Conservation (phyloP, 228 moss, liverwort and hornwort genomes). For the Sphagnum fallax region DNA sequence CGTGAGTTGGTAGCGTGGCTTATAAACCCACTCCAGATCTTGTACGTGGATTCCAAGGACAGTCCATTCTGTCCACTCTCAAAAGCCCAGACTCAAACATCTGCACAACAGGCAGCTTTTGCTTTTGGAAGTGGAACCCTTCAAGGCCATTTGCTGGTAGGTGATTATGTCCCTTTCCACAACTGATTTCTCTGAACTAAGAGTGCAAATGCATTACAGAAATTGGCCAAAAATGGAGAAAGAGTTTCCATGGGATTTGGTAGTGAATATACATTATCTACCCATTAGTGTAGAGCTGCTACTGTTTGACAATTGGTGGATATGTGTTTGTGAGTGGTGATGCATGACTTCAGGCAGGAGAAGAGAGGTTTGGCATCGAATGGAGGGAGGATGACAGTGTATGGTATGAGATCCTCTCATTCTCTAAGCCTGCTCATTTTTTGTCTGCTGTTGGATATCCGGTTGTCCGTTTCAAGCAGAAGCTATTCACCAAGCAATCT, state of each 20-base stretch:
- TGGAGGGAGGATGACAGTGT: slow-evolving; percentile 91
- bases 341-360: slow-evolving; percentile 58
- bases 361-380: slow-evolving; percentile 82
- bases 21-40: slow-evolving; percentile 68
- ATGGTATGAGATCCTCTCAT: slow-evolving; percentile 86
- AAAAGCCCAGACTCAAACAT: not conserved
- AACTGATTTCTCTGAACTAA: too few relatives aligned
- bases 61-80: slow-evolving; percentile 9
- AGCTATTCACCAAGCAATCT: slow-evolving; percentile 67
- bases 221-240: too few relatives aligned
- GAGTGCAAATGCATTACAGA: too few relatives aligned
- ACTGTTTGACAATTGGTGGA: too few relatives aligned
- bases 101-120: slow-evolving; percentile 30
- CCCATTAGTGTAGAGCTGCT: too few relatives aligned
- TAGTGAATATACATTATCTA: too few relatives aligned
- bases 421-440: slow-evolving; percentile 83
- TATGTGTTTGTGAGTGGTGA: too few relatives aligned
- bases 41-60: slow-evolving; percentile 52
- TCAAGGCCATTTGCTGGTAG: slow-evolving; percentile 64
- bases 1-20: slow-evolving; percentile 79
- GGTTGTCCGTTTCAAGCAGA: slow-evolving; percentile 63
- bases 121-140: slow-evolving; percentile 81
- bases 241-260: too few relatives aligned
- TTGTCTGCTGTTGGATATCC: slow-evolving; percentile 71
- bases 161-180: not conserved